Conservation (phyloP, 257 asterid species). For the Nicotiana tomentosiformis region DNA sequence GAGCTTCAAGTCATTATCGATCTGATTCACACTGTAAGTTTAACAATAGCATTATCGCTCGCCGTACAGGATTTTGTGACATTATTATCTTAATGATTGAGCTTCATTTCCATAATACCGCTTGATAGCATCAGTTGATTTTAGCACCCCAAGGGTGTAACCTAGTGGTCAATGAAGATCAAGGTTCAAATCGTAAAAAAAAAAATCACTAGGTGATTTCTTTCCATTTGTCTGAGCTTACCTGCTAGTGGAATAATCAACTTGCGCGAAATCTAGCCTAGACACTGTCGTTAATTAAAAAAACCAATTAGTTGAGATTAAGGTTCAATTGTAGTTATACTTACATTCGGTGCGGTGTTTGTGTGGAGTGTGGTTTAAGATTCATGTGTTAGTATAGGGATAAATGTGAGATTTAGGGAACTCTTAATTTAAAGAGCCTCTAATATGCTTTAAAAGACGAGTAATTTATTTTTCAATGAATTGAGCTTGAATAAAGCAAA, state of each 20-base stretch:
- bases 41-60: background rate
- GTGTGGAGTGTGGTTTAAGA: background rate
- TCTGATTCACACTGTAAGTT: slow-evolving; percentile 73
- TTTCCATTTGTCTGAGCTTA: too few relatives aligned
- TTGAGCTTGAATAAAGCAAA: background rate
- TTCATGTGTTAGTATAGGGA: background rate
- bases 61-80: background rate
- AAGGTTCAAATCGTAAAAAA: too few relatives aligned
- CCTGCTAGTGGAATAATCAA: too few relatives aligned
- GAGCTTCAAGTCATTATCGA: slow-evolving; percentile 95
- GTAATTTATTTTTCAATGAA: background rate
- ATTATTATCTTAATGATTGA: background rate
- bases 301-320: background rate
- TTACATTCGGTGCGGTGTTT: background rate
- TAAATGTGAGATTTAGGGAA: background rate
- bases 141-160: too few relatives aligned
- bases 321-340: background rate
- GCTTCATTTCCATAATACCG: background rate
- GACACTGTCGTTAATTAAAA: too few relatives aligned
- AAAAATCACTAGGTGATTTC: too few relatives aligned
- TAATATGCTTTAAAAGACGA: too few relatives aligned
- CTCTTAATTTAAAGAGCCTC: too few relatives aligned
- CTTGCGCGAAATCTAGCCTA: too few relatives aligned
- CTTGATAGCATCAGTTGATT: background rate
- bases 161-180: too few relatives aligned